Percentiles rank a stretch among this genome's conserved stretches.
These are phyloP conservation scores for Kodamaea restingae DNA, from an alignment of 805 yeast species.

Conservation along the genomic window DNA sequence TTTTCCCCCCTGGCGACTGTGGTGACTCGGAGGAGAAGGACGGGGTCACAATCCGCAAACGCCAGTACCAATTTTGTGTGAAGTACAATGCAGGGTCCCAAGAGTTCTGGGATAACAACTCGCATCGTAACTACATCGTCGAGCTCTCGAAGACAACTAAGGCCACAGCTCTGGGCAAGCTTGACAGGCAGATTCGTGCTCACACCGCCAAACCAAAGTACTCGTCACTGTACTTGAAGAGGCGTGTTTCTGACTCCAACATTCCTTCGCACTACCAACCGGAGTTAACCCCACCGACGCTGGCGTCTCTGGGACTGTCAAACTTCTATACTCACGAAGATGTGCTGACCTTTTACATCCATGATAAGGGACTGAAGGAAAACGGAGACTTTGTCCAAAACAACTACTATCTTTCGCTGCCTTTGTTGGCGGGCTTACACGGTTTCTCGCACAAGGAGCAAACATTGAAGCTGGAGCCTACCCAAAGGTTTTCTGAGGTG, in stretches of 20 bases:
- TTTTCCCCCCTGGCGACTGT: constrained; percentile 24
- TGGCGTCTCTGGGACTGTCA: constrained; percentile 9
- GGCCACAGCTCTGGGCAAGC: constrained; percentile 1
- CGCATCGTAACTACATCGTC: constrained; percentile 53
- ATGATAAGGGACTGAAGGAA: constrained; percentile 10
- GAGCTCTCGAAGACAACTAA: constrained; percentile 30
- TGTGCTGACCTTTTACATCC: constrained; percentile 1
- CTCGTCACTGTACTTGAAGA: constrained; percentile 34
- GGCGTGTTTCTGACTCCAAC: constrained; percentile 29
- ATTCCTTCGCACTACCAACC: constrained; percentile 6
- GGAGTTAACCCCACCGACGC: constrained; percentile 8
- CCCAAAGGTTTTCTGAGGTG: not conserved
- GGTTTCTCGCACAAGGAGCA: not conserved
- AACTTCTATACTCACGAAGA: not conserved
- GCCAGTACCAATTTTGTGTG: constrained; percentile 48
- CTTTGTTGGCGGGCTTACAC: constrained; percentile 23
- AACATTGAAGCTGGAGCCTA: not conserved
- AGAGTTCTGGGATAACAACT: constrained; percentile 80
- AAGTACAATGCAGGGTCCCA: constrained; percentile 44
- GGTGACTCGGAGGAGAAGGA: constrained; percentile 7
- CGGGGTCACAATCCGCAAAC: constrained; percentile 12
- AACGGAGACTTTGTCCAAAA: constrained; percentile 30
- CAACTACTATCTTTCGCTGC: constrained; percentile 35
- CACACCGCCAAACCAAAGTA: constrained; percentile 33
- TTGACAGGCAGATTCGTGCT: constrained; percentile 11